Evolutionary conservation across 73 alveolate species (phyloP).

Genomic region (Uronychia binucleata): DNA sequence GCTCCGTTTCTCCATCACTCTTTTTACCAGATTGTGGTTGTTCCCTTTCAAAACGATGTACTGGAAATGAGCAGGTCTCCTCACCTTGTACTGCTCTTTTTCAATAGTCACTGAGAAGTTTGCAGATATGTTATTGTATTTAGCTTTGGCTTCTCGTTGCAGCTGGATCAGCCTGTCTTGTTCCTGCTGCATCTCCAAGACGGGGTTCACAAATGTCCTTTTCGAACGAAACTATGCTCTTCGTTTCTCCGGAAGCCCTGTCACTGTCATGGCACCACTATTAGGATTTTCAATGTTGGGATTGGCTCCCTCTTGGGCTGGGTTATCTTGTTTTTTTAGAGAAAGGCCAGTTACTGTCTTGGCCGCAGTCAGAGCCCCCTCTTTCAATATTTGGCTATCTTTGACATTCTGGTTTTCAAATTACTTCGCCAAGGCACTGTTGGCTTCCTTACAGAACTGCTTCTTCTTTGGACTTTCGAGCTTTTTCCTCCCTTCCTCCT

Average conservation of each 20-base stretch:
- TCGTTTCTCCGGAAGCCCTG: neutral
- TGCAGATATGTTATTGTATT: slow-evolving; percentile 31
- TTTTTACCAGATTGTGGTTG: slow-evolving; percentile 59
- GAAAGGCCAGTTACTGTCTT: too few species aligned
- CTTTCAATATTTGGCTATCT: too few species aligned
- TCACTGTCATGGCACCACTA: neutral
- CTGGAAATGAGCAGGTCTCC: neutral
- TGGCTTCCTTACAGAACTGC: too few species aligned
- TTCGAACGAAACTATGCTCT: neutral
- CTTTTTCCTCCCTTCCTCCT: too few species aligned
- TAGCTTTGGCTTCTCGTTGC: slow-evolving; percentile 23
- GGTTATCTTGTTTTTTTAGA: neutral
- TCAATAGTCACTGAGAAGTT: neutral
- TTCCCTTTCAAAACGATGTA: slow-evolving; percentile 49
- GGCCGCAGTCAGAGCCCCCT: too few species aligned
- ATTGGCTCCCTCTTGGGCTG: neutral
- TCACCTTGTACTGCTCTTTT: slow-evolving; percentile 38
- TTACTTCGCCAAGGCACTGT: too few species aligned
- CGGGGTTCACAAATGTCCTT: neutral
- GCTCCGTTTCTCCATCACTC: slow-evolving; percentile 50
- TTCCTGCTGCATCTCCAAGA: neutral
- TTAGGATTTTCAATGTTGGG: too few species aligned
- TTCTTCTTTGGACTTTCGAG: too few species aligned
- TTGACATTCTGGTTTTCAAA: too few species aligned
- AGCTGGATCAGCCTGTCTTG: neutral